phyloP scores from a whole-genome alignment of 179 eudicot species.

The Silene noctiflora region DNA sequence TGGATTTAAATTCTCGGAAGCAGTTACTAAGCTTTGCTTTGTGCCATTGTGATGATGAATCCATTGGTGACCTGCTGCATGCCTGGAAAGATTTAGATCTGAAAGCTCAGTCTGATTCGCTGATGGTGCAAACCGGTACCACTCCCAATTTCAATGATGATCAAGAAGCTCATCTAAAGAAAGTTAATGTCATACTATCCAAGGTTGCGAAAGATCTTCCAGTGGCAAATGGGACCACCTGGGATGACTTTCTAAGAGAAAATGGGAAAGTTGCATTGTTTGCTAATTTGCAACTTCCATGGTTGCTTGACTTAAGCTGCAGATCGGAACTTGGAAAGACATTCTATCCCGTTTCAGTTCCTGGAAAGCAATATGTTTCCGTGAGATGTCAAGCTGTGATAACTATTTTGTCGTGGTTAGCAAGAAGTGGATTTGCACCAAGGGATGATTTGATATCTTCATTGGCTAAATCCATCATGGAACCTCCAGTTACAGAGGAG shows the following conservation, averaged over 20 bases:
- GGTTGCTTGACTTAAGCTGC: constrained; percentile 72
- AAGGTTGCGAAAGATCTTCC: constrained; percentile 62
- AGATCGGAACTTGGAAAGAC: constrained; percentile 53
- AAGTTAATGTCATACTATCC: constrained; percentile 46
- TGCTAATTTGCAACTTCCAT: constrained; percentile 78
- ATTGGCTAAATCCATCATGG: constrained; percentile 76
- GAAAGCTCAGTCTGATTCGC: constrained; percentile 67
- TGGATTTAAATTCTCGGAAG: constrained; percentile 71
- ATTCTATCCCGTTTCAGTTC: constrained; percentile 34
- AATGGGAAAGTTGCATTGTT: constrained; percentile 64
- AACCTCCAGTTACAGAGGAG: constrained; percentile 85
- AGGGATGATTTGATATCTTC: constrained; percentile 79
- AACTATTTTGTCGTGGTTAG: constrained; percentile 82
- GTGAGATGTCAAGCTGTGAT: constrained; percentile 62
- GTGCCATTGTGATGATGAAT: constrained; percentile 96
- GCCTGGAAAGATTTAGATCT: constrained; percentile 96
- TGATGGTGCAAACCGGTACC: constrained; percentile 55
- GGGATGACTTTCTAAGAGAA: constrained; percentile 62
- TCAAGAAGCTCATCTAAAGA: constrained; percentile 42
- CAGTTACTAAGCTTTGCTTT: constrained; percentile 89
- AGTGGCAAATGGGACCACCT: constrained; percentile 45
- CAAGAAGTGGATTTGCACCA: constrained; percentile 74
- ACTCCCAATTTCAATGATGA: constrained; percentile 44
- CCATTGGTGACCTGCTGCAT: constrained; percentile 79
- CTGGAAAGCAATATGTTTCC: constrained; percentile 44